These are phyloP conservation scores for Didymellaceae sp. DNA, from an alignment of 2,329 filamentous ascomycete genomes.

Conservation along the genomic window DNA sequence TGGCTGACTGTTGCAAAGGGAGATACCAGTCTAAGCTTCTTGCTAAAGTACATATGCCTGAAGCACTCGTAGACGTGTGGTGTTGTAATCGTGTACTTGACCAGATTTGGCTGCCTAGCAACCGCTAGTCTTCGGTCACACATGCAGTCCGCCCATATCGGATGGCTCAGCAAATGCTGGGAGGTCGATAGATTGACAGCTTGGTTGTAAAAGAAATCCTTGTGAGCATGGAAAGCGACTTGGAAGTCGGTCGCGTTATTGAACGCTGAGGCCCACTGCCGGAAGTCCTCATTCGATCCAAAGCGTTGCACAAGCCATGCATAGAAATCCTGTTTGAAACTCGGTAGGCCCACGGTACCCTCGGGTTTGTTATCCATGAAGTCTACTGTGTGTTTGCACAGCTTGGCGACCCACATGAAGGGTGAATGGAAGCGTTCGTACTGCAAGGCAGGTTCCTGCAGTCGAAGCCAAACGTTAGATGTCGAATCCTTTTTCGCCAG, in stretches of 20 bases:
- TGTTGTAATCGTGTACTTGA: constrained; percentile 68
- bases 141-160: constrained; percentile 61
- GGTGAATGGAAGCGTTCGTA: constrained; percentile 68
- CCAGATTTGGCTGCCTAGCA: constrained; percentile 24
- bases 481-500: constrained; percentile 24
- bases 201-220: constrained; percentile 71
- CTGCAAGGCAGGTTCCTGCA: constrained; percentile 62
- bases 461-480: constrained; percentile 67
- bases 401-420: constrained; percentile 74
- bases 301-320: constrained; percentile 63
- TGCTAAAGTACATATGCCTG: constrained; percentile 65
- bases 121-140: constrained; percentile 12
- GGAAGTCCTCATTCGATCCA: constrained; percentile 50
- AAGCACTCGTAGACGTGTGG: constrained; percentile 72
- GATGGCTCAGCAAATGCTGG: constrained; percentile 45
- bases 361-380: constrained; percentile 55
- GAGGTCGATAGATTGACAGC: constrained; percentile 57
- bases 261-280: constrained; percentile 60
- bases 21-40: constrained; percentile 52
- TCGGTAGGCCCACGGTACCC: constrained; percentile 55
- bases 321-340: constrained; percentile 66
- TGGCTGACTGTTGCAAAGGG: constrained; percentile 18
- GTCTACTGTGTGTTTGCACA: constrained; percentile 76
- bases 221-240: constrained; percentile 63
- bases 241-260: constrained; percentile 65